Base-by-base conservation (phyloP, 495 filamentous ascomycete genomes). In the Arthonia radiata region DNA sequence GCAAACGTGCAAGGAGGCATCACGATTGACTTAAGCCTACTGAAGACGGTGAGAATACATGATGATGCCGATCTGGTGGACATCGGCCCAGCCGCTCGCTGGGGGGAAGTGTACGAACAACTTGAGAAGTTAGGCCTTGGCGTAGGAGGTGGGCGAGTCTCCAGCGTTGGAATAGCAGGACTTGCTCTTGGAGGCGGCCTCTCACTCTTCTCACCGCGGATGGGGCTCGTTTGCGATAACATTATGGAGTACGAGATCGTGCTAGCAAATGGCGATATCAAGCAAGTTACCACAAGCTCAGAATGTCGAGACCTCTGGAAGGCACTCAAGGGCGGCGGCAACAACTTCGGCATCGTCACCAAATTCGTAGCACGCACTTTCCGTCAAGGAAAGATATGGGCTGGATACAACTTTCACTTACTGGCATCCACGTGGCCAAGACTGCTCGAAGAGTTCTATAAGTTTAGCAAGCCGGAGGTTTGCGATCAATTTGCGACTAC, bases 321-420 rank as follows among this genome's bases (percentile, higher is more conserved):
- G 60, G 64, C 50, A 4, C 37, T 71, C 27, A 45, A 48, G 24
- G 67, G 67, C 3, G 65, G 63, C 17, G 65, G 65, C 4, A 57
- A 64, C 37, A 69, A 70, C 41, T 70, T 69, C 30, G 66, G 64
- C 26, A 60, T 70, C 38, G 55, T 71, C 14, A 60, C 57, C 14
- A 45, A 44, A 11, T 55, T 56, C 29, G 47, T 50, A 27, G 29
- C 59, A 3, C 37, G 38, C 17, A 56, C 55, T 1, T 47, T 52
- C 29, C 37, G 36, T 4, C 42, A 46, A 42, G 5, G 26, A 21
- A 1, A 37, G 51, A 29, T 43, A 6, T 43, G 34, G 34, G 28
- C 44, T 11, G 16, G n/a, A n/a, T n/a, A n/a, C n/a, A n/a, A n/a
- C n/a, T n/a, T n/a, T n/a, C n/a, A n/a, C n/a, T n/a, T n/a, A n/a